Evolutionary conservation across 768 basidiomycete genomes (phyloP).

Genomic region (Auriscalpium vulgare): DNA sequence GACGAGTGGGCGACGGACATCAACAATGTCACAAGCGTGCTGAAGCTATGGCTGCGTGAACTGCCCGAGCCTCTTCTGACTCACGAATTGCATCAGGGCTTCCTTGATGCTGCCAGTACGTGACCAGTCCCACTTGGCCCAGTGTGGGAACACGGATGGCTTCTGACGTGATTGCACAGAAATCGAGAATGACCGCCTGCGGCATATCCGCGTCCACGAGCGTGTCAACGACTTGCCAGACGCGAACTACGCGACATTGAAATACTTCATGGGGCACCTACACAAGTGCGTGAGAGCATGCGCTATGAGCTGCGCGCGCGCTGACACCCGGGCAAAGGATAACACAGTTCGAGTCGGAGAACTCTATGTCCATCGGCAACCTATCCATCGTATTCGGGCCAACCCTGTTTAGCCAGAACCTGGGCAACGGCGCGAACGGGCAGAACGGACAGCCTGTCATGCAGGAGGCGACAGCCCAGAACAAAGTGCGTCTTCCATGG

Average conservation of each 20-base stretch:
- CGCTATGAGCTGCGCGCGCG: neutral
- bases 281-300: constrained; percentile 51
- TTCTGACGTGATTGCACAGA: constrained; percentile 32
- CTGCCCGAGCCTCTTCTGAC: constrained; percentile 92
- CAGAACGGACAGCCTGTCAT: constrained; percentile 42
- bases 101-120: constrained; percentile 93
- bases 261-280: constrained; percentile 91
- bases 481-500: constrained; percentile 37
- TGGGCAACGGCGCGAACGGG: constrained; percentile 32
- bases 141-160: neutral
- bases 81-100: constrained; percentile 74
- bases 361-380: constrained; percentile 91
- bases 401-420: constrained; percentile 77
- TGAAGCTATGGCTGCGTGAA: constrained; percentile 96
- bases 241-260: constrained; percentile 96
- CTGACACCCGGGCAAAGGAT: constrained; percentile 41
- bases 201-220: constrained; percentile 94
- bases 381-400: constrained; percentile 96
- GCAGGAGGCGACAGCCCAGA: constrained; percentile 66
- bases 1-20: constrained; percentile 92
- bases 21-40: constrained; percentile 88
- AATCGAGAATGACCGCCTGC: constrained; percentile 88
- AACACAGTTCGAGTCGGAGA: constrained; percentile 62
- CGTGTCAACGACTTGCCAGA: constrained; percentile 97
- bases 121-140: constrained; percentile 6